Evolutionary conservation across 2,329 filamentous ascomycete species (phyloP).

Genomic region (Geoglossum cookeanum): DNA sequence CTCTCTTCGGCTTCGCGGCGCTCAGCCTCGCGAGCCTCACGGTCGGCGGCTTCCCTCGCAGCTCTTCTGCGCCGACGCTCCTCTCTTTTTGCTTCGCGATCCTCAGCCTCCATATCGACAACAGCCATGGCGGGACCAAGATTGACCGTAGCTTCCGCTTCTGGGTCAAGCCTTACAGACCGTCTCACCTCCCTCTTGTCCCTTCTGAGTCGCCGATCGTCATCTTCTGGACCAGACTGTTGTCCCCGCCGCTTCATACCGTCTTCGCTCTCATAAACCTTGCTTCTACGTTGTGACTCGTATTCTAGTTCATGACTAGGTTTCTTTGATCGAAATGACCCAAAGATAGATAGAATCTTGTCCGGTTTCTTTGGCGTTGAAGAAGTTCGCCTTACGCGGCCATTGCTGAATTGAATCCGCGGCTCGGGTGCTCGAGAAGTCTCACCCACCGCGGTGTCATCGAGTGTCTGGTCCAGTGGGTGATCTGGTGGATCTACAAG

Average conservation of each 20-base stretch:
- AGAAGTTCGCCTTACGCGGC: constrained; percentile 16
- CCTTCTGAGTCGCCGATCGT: background rate
- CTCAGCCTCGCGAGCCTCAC: constrained; percentile 17
- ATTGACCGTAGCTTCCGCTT: constrained; percentile 28
- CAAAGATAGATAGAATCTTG: constrained; percentile 35
- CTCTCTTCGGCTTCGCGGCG: constrained; percentile 19
- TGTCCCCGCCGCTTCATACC: background rate
- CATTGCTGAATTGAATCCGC: background rate
- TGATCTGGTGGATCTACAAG: constrained; percentile 31
- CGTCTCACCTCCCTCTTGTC: constrained; percentile 1
- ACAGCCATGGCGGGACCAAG: constrained; percentile 29
- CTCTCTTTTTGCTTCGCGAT: constrained; percentile 41
- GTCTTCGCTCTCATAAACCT: constrained; percentile 1
- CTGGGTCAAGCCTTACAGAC: constrained; percentile 16
- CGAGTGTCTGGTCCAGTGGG: background rate
- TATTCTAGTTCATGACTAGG: background rate
- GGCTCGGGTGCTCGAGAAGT: background rate
- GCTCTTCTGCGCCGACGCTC: constrained; percentile 38
- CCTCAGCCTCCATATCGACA: constrained; percentile 27
- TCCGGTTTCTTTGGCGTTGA: constrained; percentile 43
- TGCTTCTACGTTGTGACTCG: background rate
- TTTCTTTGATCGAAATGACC: constrained; percentile 9
- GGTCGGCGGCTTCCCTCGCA: constrained; percentile 19
- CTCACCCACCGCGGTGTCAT: background rate
- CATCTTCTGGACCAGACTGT: background rate